phyloP scores from a whole-genome alignment of 2,329 filamentous ascomycete species.

The Dothidotthia symphoricarpi region DNA sequence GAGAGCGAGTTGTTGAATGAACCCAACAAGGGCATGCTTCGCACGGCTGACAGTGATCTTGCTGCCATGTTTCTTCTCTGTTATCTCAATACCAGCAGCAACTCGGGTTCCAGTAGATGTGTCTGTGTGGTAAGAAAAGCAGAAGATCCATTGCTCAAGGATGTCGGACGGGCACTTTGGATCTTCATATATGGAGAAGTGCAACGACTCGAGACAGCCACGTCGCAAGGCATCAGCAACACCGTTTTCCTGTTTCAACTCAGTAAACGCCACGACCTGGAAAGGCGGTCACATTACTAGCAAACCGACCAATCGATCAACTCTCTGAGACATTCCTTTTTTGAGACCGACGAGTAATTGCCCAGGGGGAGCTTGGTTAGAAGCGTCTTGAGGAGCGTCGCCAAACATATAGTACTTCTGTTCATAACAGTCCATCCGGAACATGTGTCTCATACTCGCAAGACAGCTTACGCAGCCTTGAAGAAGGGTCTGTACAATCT shows the following conservation, averaged over 20 bases:
- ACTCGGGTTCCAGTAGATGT: constrained; percentile 1
- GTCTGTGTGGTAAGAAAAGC: constrained; percentile 44
- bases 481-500: constrained; percentile 2
- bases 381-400: neutral
- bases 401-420: neutral
- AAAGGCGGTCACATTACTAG: neutral
- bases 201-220: constrained; percentile 46
- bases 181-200: constrained; percentile 48
- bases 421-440: constrained; percentile 1
- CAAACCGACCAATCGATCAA: constrained; percentile 3
- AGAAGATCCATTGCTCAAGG: constrained; percentile 53
- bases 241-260: constrained; percentile 45
- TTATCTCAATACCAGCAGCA: constrained; percentile 25
- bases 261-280: neutral
- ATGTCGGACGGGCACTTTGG: constrained; percentile 39
- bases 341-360: constrained; percentile 1
- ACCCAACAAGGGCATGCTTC: constrained; percentile 43
- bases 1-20: constrained; percentile 41
- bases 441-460: neutral
- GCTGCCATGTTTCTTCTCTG: constrained; percentile 27
- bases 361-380: too few relatives aligned
- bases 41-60: constrained; percentile 42
- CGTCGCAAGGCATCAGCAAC: constrained; percentile 49
- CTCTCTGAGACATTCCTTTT: constrained; percentile 1
- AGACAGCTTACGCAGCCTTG: constrained; percentile 3